phyloP scores from a whole-genome alignment of 73 alveolate species.

The Diophrys appendiculata region DNA sequence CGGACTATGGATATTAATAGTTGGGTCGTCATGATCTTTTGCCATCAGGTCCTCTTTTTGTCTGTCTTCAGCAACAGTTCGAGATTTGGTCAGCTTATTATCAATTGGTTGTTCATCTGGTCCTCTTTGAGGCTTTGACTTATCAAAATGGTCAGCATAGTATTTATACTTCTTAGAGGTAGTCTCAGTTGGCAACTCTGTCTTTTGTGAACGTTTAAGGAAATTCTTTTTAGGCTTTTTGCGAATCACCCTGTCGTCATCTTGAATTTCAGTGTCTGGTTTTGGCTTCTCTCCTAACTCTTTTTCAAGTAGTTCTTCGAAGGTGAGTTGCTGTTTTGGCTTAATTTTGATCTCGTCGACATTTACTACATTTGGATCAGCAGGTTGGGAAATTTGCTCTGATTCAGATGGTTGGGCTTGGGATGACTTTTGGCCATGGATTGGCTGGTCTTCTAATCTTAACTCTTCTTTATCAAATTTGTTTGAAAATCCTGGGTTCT shows the following conservation, averaged over 20 bases:
- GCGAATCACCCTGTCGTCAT: constrained; percentile 25
- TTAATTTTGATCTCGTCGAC: constrained; percentile 18
- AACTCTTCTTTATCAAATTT: neutral
- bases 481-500: no score
- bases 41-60: no score
- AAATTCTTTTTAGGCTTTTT: constrained; percentile 17
- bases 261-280: neutral
- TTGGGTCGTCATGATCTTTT: no score
- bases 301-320: constrained; percentile 25
- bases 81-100: no score
- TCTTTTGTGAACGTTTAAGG: constrained; percentile 2
- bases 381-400: neutral
- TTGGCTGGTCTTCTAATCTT: neutral
- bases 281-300: constrained; percentile 8
- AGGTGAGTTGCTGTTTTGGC: constrained; percentile 20
- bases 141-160: constrained; percentile 23
- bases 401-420: neutral
- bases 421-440: neutral
- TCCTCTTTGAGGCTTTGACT: no score
- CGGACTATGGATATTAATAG: no score
- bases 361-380: constrained; percentile 19
- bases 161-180: constrained; percentile 7
- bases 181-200: neutral
- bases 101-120: no score
- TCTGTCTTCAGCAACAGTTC: no score